Conservation (phyloP, 495 filamentous ascomycete genomes). For the Poronia punctata region DNA sequence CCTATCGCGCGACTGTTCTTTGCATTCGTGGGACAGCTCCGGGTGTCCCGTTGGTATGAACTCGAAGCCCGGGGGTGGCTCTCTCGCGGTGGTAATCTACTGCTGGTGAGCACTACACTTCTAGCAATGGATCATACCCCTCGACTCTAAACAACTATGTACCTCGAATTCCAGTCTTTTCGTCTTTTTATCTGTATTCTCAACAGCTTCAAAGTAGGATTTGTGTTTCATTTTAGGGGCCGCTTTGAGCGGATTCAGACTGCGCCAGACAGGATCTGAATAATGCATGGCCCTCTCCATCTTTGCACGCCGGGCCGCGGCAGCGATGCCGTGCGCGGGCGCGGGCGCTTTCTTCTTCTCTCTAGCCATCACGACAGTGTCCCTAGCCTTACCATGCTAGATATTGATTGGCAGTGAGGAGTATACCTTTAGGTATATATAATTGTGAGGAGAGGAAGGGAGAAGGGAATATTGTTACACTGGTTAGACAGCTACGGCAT, state of each 20-base stretch:
- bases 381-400: constrained; percentile 26
- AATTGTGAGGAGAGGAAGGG: constrained; percentile 1
- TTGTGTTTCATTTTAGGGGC: constrained; percentile 41
- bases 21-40: constrained; percentile 65
- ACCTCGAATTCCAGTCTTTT: constrained; percentile 49
- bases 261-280: constrained; percentile 15
- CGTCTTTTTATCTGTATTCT: constrained; percentile 51
- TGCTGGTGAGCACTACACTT: constrained; percentile 19
- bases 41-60: constrained; percentile 82
- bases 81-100: constrained; percentile 36
- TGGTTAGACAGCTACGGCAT: constrained; percentile 18
- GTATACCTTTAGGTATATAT: constrained; percentile 18
- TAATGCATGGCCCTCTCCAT: constrained; percentile 17
- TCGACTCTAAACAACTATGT: constrained; percentile 16
- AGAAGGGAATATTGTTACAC: constrained; percentile 14
- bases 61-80: constrained; percentile 68
- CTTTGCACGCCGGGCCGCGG: constrained; percentile 18
- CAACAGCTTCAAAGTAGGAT: constrained; percentile 47
- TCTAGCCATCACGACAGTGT: constrained; percentile 22
- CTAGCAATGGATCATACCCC: neutral
- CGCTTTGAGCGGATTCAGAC: constrained; percentile 22
- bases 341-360: constrained; percentile 25
- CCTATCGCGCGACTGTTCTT: constrained; percentile 66
- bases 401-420: constrained; percentile 5
- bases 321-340: constrained; percentile 13